phyloP scores from a whole-genome alignment of 768 basidiomycete genomes.

The Agrocybe pediades region DNA sequence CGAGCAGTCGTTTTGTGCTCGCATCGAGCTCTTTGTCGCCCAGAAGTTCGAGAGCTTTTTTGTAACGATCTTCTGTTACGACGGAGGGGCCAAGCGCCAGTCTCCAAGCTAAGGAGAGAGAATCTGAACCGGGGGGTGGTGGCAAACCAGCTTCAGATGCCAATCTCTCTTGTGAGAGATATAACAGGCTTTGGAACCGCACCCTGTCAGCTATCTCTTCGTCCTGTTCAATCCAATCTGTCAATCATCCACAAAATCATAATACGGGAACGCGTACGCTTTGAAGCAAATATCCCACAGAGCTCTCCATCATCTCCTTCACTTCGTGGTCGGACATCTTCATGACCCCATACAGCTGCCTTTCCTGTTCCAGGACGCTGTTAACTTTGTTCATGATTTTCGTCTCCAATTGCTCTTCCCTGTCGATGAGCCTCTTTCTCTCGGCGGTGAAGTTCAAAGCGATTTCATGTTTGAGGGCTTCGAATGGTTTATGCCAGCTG shows the following conservation, averaged over 20 bases:
- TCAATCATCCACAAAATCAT: not conserved
- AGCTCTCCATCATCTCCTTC: constrained; percentile 23
- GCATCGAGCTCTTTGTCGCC: constrained; percentile 5
- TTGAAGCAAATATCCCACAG: constrained; percentile 22
- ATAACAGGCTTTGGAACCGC: constrained; percentile 24
- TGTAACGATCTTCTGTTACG: constrained; percentile 21
- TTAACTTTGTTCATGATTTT: constrained; percentile 18
- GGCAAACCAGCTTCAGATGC: constrained; percentile 20
- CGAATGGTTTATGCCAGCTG: constrained; percentile 15
- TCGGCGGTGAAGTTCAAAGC: constrained; percentile 12
- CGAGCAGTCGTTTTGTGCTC: constrained; percentile 8
- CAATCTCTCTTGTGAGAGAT: constrained; percentile 21
- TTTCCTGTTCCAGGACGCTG: constrained; percentile 19
- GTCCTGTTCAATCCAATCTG: constrained; percentile 9
- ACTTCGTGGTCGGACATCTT: constrained; percentile 26
- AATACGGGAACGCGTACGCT: constrained; percentile 12
- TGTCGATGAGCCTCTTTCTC: constrained; percentile 9
- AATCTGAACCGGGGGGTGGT: constrained; percentile 19
- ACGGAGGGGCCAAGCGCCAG: constrained; percentile 23
- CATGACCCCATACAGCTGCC: constrained; percentile 20
- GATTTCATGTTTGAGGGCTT: constrained; percentile 10
- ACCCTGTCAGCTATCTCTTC: constrained; percentile 25
- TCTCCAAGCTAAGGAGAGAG: constrained; percentile 19
- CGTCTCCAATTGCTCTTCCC: constrained; percentile 16
- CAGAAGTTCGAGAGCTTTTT: constrained; percentile 21